phyloP scores from a whole-genome alignment of 306 rosid species.

The Citrullus mucosospermus region DNA sequence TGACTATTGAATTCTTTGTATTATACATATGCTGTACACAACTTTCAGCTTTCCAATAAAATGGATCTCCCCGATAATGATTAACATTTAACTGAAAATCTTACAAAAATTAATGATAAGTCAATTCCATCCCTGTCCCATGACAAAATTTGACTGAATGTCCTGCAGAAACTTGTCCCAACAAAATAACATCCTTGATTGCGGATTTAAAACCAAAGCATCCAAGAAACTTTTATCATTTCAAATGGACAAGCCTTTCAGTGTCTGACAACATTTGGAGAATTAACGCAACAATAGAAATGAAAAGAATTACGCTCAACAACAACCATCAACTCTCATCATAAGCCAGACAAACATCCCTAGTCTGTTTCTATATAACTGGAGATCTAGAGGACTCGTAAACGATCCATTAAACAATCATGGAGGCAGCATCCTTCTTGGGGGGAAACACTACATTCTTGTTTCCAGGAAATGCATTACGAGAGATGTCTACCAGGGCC shows the following conservation, averaged over 20 bases:
- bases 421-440: slow-evolving; percentile 37
- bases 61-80: background rate
- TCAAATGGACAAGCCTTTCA: background rate
- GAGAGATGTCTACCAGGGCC: slow-evolving; percentile 61
- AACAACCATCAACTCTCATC: background rate
- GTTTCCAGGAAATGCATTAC: slow-evolving; percentile 69
- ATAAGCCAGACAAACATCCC: slow-evolving; percentile 3
- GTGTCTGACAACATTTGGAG: background rate
- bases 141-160: background rate
- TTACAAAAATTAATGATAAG: slow-evolving; percentile 1
- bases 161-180: background rate
- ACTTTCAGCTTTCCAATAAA: background rate
- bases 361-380: background rate
- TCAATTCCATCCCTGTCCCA: background rate
- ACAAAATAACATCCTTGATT: background rate
- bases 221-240: background rate
- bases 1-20: background rate
- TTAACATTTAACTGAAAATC: background rate
- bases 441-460: slow-evolving; percentile 54
- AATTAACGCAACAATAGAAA: background rate
- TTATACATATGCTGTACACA: background rate
- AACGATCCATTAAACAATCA: slow-evolving; percentile 18
- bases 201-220: background rate
- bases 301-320: background rate
- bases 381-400: background rate